Evolutionary conservation across 306 rosid genomes (phyloP).

Genomic region (Vigna radiata): DNA sequence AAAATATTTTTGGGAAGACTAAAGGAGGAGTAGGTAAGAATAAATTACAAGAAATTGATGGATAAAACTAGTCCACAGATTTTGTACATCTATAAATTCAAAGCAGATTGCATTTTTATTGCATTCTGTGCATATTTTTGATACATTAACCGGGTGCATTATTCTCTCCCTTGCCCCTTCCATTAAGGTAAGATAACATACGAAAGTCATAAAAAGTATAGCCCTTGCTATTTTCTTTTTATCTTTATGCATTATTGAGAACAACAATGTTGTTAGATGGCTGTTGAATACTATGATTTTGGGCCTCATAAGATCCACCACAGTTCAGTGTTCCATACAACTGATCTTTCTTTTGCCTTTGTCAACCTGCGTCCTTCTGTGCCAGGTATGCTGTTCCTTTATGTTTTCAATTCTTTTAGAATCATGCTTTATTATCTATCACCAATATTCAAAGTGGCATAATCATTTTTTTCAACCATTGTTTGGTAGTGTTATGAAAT

Average conservation of each 20-base stretch:
- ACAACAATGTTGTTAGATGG: conserved; percentile 56
- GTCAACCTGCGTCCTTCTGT: conserved; percentile 84
- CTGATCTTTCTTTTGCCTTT: conserved; percentile 71
- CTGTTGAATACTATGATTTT: conserved; percentile 60
- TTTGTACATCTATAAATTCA: conserved; percentile 17
- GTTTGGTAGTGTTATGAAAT: neutral
- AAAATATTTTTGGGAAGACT: conserved; percentile 30
- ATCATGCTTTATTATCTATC: conserved; percentile 15
- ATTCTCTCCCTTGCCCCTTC: conserved; percentile 14
- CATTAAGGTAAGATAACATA: conserved; percentile 34
- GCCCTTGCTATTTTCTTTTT: conserved; percentile 8
- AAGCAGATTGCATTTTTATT: neutral
- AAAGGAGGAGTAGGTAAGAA: conserved; percentile 27
- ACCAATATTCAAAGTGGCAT: neutral
- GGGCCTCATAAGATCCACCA: conserved; percentile 73
- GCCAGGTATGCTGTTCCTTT: conserved; percentile 60
- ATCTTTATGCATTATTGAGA: conserved; percentile 23
- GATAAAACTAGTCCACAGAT: neutral
- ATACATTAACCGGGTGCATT: neutral
- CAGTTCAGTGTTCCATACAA: conserved; percentile 69
- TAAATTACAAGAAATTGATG: neutral
- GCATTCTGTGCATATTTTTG: neutral
- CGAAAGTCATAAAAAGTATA: neutral
- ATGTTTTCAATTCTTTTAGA: neutral
- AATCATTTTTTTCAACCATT: neutral